Percentiles rank a stretch among this genome's conserved stretches.
phyloP scores from a whole-genome alignment of 768 basidiomycete species.

The Suillus paluster region DNA sequence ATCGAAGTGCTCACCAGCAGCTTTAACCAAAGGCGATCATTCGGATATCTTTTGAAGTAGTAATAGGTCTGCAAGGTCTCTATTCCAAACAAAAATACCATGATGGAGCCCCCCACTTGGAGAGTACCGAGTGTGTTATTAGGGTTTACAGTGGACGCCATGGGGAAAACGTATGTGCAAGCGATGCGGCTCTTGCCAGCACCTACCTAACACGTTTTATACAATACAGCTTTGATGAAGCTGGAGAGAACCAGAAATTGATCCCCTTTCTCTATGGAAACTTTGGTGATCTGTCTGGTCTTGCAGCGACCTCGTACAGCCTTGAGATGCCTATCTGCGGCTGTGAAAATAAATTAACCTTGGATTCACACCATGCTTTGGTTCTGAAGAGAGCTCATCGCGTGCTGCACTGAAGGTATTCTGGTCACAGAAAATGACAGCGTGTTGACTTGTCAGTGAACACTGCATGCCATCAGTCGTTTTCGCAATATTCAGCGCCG shows the following conservation, averaged over 20 bases:
- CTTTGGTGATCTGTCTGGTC: no score
- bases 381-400: no score
- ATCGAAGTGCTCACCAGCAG: conserved; percentile 19
- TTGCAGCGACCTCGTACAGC: no score
- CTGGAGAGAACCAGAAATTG: background rate
- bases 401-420: no score
- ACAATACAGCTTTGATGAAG: background rate
- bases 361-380: no score
- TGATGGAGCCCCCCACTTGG: conserved; percentile 28
- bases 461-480: no score
- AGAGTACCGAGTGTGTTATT: conserved; percentile 22
- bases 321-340: no score
- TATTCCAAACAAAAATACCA: conserved; percentile 29
- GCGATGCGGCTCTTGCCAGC: background rate
- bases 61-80: conserved; percentile 28
- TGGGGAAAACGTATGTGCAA: background rate
- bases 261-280: background rate
- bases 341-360: no score
- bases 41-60: conserved; percentile 24
- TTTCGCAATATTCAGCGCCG: background rate
- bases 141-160: background rate
- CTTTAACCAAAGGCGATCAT: conserved; percentile 23
- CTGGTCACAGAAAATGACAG: no score
- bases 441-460: no score
- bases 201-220: background rate